These are phyloP conservation scores for Linanthus parryae DNA, from an alignment of 148 eudicot species.

Conservation along the genomic window DNA sequence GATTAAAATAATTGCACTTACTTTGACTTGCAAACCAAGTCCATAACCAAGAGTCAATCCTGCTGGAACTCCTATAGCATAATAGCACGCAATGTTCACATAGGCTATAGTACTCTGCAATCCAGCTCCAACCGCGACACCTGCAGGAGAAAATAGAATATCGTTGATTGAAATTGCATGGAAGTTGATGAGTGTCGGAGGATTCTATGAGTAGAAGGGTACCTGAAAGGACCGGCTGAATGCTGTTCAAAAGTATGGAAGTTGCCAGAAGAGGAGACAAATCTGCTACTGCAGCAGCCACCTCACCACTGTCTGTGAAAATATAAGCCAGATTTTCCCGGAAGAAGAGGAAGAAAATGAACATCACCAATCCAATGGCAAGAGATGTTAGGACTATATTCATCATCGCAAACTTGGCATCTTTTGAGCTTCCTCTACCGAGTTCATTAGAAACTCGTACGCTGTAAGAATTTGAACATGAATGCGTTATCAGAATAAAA, in stretches of 20 bases:
- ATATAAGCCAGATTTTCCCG: conserved; percentile 46
- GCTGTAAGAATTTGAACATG: too few species aligned
- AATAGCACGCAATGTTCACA: conserved; percentile 39
- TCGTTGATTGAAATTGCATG: background rate
- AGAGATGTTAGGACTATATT: conserved; percentile 21
- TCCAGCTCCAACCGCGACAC: conserved; percentile 47
- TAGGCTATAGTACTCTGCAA: conserved; percentile 40
- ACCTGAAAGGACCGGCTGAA: conserved; percentile 75
- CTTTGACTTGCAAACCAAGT: conserved; percentile 29
- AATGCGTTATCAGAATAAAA: too few species aligned
- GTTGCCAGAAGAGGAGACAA: conserved; percentile 52
- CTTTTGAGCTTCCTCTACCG: conserved; percentile 35
- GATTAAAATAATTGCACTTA: background rate
- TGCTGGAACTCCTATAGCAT: conserved; percentile 41
- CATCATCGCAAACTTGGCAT: conserved; percentile 32
- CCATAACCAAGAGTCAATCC: conserved; percentile 40
- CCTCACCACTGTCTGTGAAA: conserved; percentile 49
- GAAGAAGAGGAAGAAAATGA: conserved; percentile 31
- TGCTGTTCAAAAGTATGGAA: conserved; percentile 51
- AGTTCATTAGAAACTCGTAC: conserved; percentile 49
- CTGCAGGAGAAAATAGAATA: conserved; percentile 9
- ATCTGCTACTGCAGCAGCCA: conserved; percentile 51
- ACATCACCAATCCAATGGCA: conserved; percentile 26
- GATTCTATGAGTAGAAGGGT: too few species aligned
- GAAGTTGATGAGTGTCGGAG: too few species aligned